These are phyloP conservation scores for Trametes cubensis DNA, from an alignment of 768 basidiomycete genomes.

Conservation along the genomic window DNA sequence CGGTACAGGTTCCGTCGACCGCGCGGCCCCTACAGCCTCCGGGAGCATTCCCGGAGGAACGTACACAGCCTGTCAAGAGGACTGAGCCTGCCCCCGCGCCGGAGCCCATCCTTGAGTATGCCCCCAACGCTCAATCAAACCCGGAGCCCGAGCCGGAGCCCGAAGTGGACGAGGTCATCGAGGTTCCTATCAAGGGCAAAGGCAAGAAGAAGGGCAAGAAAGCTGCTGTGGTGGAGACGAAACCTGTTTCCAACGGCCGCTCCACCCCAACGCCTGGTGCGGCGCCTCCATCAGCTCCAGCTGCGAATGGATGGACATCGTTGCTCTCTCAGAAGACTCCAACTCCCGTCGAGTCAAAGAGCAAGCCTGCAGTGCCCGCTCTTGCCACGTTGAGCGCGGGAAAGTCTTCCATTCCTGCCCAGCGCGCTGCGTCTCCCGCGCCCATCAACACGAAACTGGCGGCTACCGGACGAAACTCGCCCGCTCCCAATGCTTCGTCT, in stretches of 20 bases:
- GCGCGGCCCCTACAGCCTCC: conserved; percentile 11
- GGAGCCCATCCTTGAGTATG: conserved; percentile 12
- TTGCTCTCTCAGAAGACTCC: not conserved
- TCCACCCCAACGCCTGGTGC: conserved; percentile 16
- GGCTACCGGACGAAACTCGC: conserved; percentile 1
- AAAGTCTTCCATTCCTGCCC: conserved; percentile 2
- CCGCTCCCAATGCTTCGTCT: conserved; percentile 1
- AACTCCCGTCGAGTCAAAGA: conserved; percentile 3
- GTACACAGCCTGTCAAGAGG: not conserved
- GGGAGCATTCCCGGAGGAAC: conserved; percentile 23
- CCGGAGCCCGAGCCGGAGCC: conserved; percentile 12
- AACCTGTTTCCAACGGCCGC: conserved; percentile 10
- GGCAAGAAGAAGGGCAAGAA: conserved; percentile 19
- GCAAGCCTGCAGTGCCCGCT: conserved; percentile 3
- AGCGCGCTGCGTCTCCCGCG: conserved; percentile 18
- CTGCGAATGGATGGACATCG: not conserved
- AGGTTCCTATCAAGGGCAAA: conserved; percentile 21
- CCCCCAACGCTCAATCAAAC: not conserved
- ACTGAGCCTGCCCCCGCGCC: conserved; percentile 1
- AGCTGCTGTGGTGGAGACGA: conserved; percentile 12
- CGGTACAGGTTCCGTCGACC: not conserved
- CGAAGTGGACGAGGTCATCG: conserved; percentile 24
- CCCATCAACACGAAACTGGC: conserved; percentile 18
- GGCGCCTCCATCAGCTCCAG: not conserved
- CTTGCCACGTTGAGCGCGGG: conserved; percentile 5